These are phyloP conservation scores for Colletotrichum australisinense DNA, from an alignment of 2,329 filamentous ascomycete species.

Conservation along the genomic window DNA sequence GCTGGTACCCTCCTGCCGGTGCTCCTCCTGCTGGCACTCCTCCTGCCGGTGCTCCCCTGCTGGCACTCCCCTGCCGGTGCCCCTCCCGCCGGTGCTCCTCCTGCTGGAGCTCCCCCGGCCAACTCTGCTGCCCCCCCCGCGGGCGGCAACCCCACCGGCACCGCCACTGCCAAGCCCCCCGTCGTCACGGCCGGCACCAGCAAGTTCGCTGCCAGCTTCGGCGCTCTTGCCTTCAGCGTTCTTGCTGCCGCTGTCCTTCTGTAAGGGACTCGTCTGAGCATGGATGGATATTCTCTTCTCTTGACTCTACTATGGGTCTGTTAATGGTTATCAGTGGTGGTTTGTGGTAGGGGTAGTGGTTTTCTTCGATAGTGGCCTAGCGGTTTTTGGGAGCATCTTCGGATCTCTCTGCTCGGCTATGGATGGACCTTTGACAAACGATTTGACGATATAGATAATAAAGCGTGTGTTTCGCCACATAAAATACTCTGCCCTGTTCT, in stretches of 20 bases:
- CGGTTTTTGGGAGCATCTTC: conserved; percentile 13
- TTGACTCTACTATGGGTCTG: neutral
- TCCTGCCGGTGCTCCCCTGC: neutral
- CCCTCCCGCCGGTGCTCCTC: neutral
- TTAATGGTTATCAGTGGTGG: conserved; percentile 24
- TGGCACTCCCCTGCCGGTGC: neutral
- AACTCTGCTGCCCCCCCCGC: neutral
- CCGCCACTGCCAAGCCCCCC: neutral
- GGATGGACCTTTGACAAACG: conserved; percentile 31
- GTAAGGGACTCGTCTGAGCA: conserved; percentile 12
- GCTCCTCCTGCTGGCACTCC: neutral
- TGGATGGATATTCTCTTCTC: conserved; percentile 14
- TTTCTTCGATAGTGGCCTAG: conserved; percentile 29
- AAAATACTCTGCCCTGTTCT: neutral
- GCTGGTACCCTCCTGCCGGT: neutral
- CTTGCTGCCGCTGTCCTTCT: conserved; percentile 30
- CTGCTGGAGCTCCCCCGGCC: neutral
- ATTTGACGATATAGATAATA: conserved; percentile 36
- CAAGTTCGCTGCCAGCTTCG: conserved; percentile 34
- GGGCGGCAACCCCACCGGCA: neutral
- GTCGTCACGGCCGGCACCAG: conserved; percentile 26
- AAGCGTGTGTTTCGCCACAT: conserved; percentile 29
- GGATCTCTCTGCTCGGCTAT: conserved; percentile 13
- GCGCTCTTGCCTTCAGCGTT: conserved; percentile 33
- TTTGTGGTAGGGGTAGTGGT: conserved; percentile 16